Conservation (phyloP, 169 alveolate species). For the Plasmodium gonderi region DNA sequence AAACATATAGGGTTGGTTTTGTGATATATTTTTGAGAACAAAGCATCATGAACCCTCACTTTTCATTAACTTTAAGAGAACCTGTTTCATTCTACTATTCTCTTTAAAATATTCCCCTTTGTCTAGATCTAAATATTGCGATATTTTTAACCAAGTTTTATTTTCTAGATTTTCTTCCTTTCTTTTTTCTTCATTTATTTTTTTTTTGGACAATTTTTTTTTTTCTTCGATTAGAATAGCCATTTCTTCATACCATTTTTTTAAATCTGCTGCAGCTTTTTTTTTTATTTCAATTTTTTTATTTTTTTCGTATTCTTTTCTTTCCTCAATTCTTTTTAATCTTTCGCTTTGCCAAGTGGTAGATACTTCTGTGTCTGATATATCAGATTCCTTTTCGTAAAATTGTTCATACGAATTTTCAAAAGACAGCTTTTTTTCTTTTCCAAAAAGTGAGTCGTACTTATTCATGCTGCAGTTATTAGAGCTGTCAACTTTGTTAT, state of each 20-base stretch:
- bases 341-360: slow-evolving; percentile 56
- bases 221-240: slow-evolving; percentile 57
- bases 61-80: slow-evolving; percentile 34
- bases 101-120: slow-evolving; percentile 69
- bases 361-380: slow-evolving; percentile 59
- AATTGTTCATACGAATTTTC: slow-evolving; percentile 61
- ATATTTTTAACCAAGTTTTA: slow-evolving; percentile 55
- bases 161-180: slow-evolving; percentile 59
- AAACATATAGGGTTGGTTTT: too few relatives aligned
- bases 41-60: slow-evolving; percentile 28
- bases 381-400: slow-evolving; percentile 70
- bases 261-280: slow-evolving; percentile 69
- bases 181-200: slow-evolving; percentile 58
- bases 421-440: slow-evolving; percentile 50
- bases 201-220: slow-evolving; percentile 36
- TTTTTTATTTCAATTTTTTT: slow-evolving; percentile 63
- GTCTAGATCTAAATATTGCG: slow-evolving; percentile 51
- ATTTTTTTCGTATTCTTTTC: slow-evolving; percentile 64
- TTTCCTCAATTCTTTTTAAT: slow-evolving; percentile 52
- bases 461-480: not conserved
- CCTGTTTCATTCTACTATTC: slow-evolving; percentile 63
- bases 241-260: slow-evolving; percentile 73
- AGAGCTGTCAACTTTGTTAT: not conserved
- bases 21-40: too few relatives aligned
- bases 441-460: slow-evolving; percentile 1